Evolutionary conservation across 2,329 filamentous ascomycete species (phyloP), one percentile per base, ranked within the genome.

Genomic region (Fusarium torreyae): DNA sequence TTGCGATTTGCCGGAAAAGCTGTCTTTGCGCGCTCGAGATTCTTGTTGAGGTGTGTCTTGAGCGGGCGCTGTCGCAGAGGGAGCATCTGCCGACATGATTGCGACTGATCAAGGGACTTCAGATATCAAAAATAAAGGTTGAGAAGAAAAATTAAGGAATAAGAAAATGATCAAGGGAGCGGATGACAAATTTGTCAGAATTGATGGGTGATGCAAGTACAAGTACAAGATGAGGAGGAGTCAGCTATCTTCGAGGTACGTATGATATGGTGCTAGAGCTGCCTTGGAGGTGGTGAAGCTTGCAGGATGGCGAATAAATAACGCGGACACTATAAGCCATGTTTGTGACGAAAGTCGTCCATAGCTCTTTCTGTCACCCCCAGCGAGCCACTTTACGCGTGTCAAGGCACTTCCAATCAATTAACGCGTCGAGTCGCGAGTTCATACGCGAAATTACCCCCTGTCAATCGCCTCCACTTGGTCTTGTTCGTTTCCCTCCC

Each of bases 1-100:
- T 51, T 80, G 79, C 54, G 88, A 88, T 33, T 83, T 80, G 66
- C 87, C 85, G 36, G 88, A 90, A 71, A 88, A 85, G 81, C 88
- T 90, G 63, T 86, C 84, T 69, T 82, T 87, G 69, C 88, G 87
- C 33, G 80, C 64, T 17, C 70, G 43, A 33, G 63, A 64, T 53
- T 57, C 44, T 43, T 72, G 71, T 20, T 68, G 76, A 50, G 69
- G 57, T n/a, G 61, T 69, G 33, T 72, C 69, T 31, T 60, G 68
- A 14, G 68, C 52, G 26, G 64, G 71, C 31, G 70, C 69, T 42
- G 74, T 68, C 53, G 70, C 71, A 20, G 79, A 69, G 50, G 72
- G 71, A 48, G 81, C 71, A 71, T 84, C 81, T 78, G 83, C 79
- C 36, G 74, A 77, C 77, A 80, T 80, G 60, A 78, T 75, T 56